Percentiles rank a stretch among this genome's conserved stretches.
Conservation (phyloP, 2,329 filamentous ascomycete genomes). For the Ophiosphaerella korrae region DNA sequence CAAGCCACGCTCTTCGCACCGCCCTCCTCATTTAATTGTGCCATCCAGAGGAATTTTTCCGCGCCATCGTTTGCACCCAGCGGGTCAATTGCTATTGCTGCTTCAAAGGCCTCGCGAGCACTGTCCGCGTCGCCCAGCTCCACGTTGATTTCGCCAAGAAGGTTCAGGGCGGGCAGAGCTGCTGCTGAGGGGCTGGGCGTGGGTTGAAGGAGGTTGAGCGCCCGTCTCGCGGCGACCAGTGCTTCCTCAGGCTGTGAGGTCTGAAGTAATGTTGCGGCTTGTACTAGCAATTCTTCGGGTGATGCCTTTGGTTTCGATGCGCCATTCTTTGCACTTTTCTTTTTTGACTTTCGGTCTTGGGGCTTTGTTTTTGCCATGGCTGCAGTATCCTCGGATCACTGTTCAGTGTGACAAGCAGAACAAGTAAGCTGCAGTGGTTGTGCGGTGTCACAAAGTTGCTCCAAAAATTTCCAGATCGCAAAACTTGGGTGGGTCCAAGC, state of each 20-base stretch:
- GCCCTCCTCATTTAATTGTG: constrained; percentile 77
- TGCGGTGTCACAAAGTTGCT: not conserved
- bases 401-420: not conserved
- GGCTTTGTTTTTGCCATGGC: constrained; percentile 60
- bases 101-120: constrained; percentile 73
- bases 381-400: not conserved
- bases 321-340: constrained; percentile 40
- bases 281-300: constrained; percentile 60
- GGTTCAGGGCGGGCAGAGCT: constrained; percentile 70
- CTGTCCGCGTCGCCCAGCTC: constrained; percentile 81
- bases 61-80: constrained; percentile 82
- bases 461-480: constrained; percentile 29
- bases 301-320: constrained; percentile 56
- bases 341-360: constrained; percentile 49
- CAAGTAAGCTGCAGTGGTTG: not conserved
- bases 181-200: constrained; percentile 47
- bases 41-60: constrained; percentile 94
- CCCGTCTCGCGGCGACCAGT: constrained; percentile 59
- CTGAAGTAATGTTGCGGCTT: constrained; percentile 62
- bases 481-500: constrained; percentile 23
- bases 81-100: constrained; percentile 76
- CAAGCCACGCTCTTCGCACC: constrained; percentile 64
- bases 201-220: constrained; percentile 55
- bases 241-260: constrained; percentile 64
- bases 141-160: constrained; percentile 81